Base-by-base conservation (phyloP, 1,284 basidiomycete genomes). In the Sutorius eximius region DNA sequence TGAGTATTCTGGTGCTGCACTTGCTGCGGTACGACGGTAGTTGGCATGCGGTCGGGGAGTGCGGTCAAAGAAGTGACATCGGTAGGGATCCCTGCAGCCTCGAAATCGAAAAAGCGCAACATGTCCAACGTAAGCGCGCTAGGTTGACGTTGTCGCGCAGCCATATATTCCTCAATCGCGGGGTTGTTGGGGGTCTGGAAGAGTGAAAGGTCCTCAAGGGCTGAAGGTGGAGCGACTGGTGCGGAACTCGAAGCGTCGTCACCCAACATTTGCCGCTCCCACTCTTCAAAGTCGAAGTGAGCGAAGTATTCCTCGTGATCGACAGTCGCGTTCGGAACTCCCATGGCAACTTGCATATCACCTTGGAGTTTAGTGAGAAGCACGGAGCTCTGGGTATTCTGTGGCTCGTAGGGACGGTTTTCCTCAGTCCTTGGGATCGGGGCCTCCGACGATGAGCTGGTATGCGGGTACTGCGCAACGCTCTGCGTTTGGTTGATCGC, bases 341-440 rank as follows among this genome's bases (percentile, higher is more conserved):
- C 69, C 57, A 74, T 44, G 13, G 60, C 60, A 10, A 78, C 56
- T 37, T 73, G 68, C 30, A 78, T 59, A n/a, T 71, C 62, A 3
- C 73, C 75, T 15, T 57, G 57, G 0, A 73, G 75, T 20, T 68
- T 60, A 36, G 62, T 58, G n/a, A 67, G 20, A 30, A 76, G 52
- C 11, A 50, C 57, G 22, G 64, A 50, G 4, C 69, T 47, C 49
- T 73, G 64, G 43, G 76, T 55, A 37, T 67, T 65, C 1, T 64
- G 52, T 8, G 77, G 49, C 32, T 67, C 60, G 58, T 75, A 80
- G 20, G 74, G 57, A 16, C 65, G 65, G 1, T 66, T 65, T 42
- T 68, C 62, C 16, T 56, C 57, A 1, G 68, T 48, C 7, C 61
- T 59, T n/a, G 62, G 59, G 29, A 69, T 27, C 24, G 24, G 41